These are phyloP conservation scores for Epichloe scottii DNA, from an alignment of 2,329 filamentous ascomycete species.

Conservation along the genomic window DNA sequence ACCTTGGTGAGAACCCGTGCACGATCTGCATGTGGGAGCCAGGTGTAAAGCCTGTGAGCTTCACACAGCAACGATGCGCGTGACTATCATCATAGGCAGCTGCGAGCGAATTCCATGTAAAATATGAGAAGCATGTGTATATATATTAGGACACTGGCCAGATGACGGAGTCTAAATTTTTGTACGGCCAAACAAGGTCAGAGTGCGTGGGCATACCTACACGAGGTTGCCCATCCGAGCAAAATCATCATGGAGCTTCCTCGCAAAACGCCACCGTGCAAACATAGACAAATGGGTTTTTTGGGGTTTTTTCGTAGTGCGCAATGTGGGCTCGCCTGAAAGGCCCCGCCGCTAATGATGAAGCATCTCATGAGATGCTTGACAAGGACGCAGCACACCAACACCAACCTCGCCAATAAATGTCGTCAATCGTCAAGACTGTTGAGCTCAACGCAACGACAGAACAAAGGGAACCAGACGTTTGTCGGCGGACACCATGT, in stretches of 20 bases:
- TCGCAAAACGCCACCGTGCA: constrained; percentile 22
- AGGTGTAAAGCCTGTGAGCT: too few species aligned
- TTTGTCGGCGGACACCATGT: constrained; percentile 11
- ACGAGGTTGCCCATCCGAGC: not conserved
- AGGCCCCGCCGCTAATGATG: not conserved
- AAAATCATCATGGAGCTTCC: constrained; percentile 12
- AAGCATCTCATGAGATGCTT: not conserved
- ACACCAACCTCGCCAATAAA: not conserved
- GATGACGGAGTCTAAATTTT: constrained; percentile 13
- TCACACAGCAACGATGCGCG: not conserved
- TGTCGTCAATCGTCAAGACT: constrained; percentile 2
- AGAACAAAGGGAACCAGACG: not conserved
- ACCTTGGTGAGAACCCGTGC: too few species aligned
- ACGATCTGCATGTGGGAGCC: too few species aligned
- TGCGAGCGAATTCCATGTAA: not conserved
- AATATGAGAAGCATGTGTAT: constrained; percentile 3
- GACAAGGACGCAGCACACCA: not conserved
- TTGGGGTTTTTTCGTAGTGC: not conserved
- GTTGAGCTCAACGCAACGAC: not conserved
- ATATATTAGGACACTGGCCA: constrained; percentile 1
- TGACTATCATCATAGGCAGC: not conserved
- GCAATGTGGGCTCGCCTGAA: not conserved
- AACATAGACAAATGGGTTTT: constrained; percentile 4
- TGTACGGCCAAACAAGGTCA: constrained; percentile 2
- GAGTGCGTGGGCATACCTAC: constrained; percentile 2